Evolutionary conservation across 2,329 filamentous ascomycete genomes (phyloP), one percentile per base, ranked within the genome.

Genomic region (Periconia sp.): DNA sequence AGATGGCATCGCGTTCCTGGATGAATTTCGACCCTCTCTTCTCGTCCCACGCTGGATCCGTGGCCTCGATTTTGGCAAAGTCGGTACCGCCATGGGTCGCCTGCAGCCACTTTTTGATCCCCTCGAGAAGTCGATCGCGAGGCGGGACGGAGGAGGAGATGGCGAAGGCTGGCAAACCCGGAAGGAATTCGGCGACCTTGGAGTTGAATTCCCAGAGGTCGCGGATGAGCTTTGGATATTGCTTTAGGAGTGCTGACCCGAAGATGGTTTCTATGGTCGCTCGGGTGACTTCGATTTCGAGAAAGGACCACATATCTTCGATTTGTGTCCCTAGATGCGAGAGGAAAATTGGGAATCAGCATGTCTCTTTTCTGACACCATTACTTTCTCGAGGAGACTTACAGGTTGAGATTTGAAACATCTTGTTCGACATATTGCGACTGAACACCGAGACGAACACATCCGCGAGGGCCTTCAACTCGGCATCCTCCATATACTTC

Each of bases 271-370:
- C 59, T 17, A 63, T 43, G 6, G 55, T 62, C 41, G 66, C 68
- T 30, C 63, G 62, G 9, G 65, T 60, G 30, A 69, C 51, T 1
- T 68, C 63, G 43, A 64, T 60, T 47, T 66, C 61, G 17, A 69
- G 56, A 47, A 70, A 71, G 0, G 65, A 66, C 64, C 63, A 69
- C 2, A 66, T 35, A 23, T 71, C 66, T 50, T 70, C 65, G 18
- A 71, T 68, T 13, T 63, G 60, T 9, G 64, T 69, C 68, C 33
- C 33, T 37, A 11, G 11, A 5, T 37, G 33, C 11, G 11, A 37
- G 5, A 11, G 8, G 14, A 33, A 33, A 11, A n/a, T 3, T n/a
- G 3, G 33, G 11, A 14, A 11, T 37, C 33, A 37, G 33, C 33
- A n/a, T 14, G 3, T 33, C 14, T 13, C 33, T 11, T 3, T 11